Evolutionary conservation across 2,329 filamentous ascomycete species (phyloP).

Genomic region (Aspergillus clavatus): DNA sequence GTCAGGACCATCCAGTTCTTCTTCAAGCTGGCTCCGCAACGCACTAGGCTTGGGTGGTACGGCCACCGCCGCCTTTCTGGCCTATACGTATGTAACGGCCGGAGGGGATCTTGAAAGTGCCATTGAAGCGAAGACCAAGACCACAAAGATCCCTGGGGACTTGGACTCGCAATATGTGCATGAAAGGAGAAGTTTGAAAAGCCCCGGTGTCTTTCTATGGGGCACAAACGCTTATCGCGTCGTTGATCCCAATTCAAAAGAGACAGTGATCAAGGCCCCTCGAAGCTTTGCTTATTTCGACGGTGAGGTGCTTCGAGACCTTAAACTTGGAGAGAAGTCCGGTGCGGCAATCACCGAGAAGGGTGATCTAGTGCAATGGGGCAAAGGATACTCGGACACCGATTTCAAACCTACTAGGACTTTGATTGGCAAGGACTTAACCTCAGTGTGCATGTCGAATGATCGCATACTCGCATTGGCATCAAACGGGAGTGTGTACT

Average conservation of each 20-base stretch:
- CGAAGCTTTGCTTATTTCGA: slow-evolving; percentile 77
- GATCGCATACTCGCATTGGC: slow-evolving; percentile 80
- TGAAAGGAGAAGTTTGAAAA: slow-evolving; percentile 73
- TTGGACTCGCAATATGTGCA: slow-evolving; percentile 84
- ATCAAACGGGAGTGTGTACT: slow-evolving; percentile 73
- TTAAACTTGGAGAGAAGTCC: slow-evolving; percentile 77
- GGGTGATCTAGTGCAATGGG: slow-evolving; percentile 91
- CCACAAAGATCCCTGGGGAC: slow-evolving; percentile 46
- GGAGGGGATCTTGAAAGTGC: slow-evolving; percentile 16
- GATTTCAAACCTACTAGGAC: slow-evolving; percentile 63
- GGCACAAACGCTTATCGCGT: slow-evolving; percentile 81
- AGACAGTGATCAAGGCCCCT: slow-evolving; percentile 73
- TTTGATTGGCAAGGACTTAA: slow-evolving; percentile 73
- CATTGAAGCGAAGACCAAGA: slow-evolving; percentile 15
- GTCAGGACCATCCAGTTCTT: slow-evolving; percentile 11
- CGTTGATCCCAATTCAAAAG: slow-evolving; percentile 76
- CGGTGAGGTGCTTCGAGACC: slow-evolving; percentile 73
- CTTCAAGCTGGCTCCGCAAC: slow-evolving; percentile 28
- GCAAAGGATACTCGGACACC: slow-evolving; percentile 65
- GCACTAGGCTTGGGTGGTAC: slow-evolving; percentile 29
- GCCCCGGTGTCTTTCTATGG: slow-evolving; percentile 90
- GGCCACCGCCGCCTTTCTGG: slow-evolving; percentile 28
- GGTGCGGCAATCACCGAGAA: slow-evolving; percentile 83
- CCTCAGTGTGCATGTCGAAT: slow-evolving; percentile 68
- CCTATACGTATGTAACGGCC: slow-evolving; percentile 28